Base-by-base conservation (phyloP, 495 filamentous ascomycete genomes). In the Tuber melanosporum region DNA sequence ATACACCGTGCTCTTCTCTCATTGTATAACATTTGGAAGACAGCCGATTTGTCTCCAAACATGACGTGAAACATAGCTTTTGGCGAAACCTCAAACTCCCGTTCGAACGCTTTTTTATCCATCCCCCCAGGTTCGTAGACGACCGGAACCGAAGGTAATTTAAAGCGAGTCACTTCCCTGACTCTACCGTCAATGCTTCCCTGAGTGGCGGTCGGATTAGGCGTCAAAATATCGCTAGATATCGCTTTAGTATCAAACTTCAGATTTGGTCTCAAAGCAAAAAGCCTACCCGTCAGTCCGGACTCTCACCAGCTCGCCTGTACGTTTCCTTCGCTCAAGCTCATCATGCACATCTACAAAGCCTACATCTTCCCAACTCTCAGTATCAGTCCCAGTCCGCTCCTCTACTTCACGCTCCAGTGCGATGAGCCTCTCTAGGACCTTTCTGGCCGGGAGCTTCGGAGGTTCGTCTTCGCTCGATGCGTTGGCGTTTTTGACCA, bases 21-120 rank as follows among this genome's bases (percentile, higher is more conserved):
- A 80, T 93, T 91, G 81, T 98, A 94, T 36, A 98, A 87, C 78
- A 93, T 90, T 81, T 96, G 94, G 87, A 97, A 98, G 47, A 99
- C 91, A 66, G 93, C 91, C 85, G 92, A 95, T 84, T 93, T 96
- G 83, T 99, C 95, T 44, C 95, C 95, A 81, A 98, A 98, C 74
- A 99, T 88, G 15, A 98, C 91, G 82, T 98, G 95, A 84, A 98
- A 98, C 46, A 97, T 88, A 1, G 94, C 93, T 84, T 98, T 98
- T 22, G 95, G 90, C 78, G 92, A 95, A 73, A 98, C 88, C 75
- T 95, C 91, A 80, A 96, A 94, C 70, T 91, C 87, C 76, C 91
- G 90, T 83, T 97, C 93, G 3, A 92, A 88, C 42, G 87, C 86
- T 75, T 88, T 86, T 75, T 85, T 85, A 74, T 92, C 90, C 87